Base-by-base conservation (phyloP, 1,139 yeast species). In the Dujonia santamariae region DNA sequence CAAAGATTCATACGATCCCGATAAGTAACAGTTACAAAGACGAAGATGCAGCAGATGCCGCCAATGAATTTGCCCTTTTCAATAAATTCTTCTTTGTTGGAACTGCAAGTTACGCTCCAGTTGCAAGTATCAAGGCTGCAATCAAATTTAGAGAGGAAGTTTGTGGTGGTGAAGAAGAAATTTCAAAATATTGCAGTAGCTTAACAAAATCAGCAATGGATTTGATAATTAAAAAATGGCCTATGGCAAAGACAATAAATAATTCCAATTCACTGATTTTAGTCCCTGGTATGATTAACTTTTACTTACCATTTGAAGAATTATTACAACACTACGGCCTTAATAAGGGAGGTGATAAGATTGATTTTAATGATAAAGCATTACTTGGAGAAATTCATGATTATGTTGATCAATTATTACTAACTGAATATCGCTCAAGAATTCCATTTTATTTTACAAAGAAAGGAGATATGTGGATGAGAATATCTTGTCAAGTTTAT, bases 121-220 rank as follows among this genome's bases (percentile, higher is more conserved):
- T 54, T 7, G 38, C 51, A 4, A 46, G 57, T 19, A 49, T 67
- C 31, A 45, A 48, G 5, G 46, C 48, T 4, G 86, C 85, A 0
- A 44, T 70, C 17, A 54, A 66, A 42, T 83, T 81, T 50, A 62
- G 84, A 44, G 50, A 62, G 13, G 63, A 64, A 7, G 56, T 61
- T 5, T 78, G 85, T 45, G 88, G 90, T 2, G 86, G 86, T 2
- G 85, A 78, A 42, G 68, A 63, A 2, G 53, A 53, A 4, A 79
- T 82, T 34, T 52, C 62, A 37, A 48, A 61, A 1, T 80, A 82
- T 49, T 72, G 76, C 45, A 48, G 51, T 31, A 44, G 45, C 0
- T 63, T 82, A 35, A 77, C 80, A 2, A 38, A 48, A 5, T 37
- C 61, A 35, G 80, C 72, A 1, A 72, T 70, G 1, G 51, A 56